Conservation (phyloP, 2,329 filamentous ascomycete genomes). For the Colletotrichum plurivorum region DNA sequence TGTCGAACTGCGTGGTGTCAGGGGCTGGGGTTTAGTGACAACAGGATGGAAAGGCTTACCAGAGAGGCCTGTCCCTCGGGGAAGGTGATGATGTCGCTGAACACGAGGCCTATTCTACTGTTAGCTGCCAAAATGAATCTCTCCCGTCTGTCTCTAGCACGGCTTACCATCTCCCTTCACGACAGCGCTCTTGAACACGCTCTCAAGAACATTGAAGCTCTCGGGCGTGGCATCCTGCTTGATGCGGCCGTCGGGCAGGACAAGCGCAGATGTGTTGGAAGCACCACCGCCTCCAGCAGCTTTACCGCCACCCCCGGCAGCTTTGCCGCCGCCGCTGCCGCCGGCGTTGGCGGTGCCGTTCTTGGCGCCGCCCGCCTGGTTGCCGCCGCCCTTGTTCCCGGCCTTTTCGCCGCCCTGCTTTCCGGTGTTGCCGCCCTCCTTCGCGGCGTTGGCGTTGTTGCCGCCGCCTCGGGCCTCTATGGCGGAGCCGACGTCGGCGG, state of each 20-base stretch:
- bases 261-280: constrained; percentile 21
- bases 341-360: constrained; percentile 25
- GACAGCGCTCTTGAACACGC: constrained; percentile 45
- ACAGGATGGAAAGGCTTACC: background rate
- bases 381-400: constrained; percentile 12
- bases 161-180: constrained; percentile 44
- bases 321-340: background rate
- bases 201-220: constrained; percentile 43
- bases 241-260: constrained; percentile 43
- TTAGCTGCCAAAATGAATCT: background rate
- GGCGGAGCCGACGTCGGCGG: background rate
- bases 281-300: constrained; percentile 2
- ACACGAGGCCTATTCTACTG: constrained; percentile 21
- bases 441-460: background rate
- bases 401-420: background rate
- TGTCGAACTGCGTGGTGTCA: constrained; percentile 36
- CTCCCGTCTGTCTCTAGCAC: background rate
- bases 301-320: background rate
- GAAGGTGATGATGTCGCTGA: constrained; percentile 41
- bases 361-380: constrained; percentile 12
- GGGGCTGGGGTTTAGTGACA: background rate
- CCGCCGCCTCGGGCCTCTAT: background rate
- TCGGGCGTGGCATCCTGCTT: constrained; percentile 36
- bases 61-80: constrained; percentile 36
- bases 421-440: background rate